These are phyloP conservation scores for Phytopythium sindhum DNA, from an alignment of 352 stramenopile species.

Conservation along the genomic window DNA sequence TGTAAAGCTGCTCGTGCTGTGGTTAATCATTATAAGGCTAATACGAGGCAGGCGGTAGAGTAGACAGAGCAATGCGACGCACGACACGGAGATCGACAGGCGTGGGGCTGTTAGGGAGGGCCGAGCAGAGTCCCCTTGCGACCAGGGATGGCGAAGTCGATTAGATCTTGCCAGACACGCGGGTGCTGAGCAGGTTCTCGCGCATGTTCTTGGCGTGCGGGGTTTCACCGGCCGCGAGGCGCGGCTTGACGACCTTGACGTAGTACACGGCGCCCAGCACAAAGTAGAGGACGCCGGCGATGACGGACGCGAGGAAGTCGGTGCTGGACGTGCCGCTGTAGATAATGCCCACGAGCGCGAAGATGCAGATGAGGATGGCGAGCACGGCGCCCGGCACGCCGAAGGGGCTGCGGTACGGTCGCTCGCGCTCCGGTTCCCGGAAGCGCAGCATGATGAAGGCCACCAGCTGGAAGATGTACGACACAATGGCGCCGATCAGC, in stretches of 20 bases:
- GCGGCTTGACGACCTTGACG: conserved; percentile 33
- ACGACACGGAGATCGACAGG: not conserved
- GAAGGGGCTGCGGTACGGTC: conserved; percentile 52
- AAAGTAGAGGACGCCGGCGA: conserved; percentile 43
- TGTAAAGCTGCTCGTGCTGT: not conserved
- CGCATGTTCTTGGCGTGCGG: conserved; percentile 33
- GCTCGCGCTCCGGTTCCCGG: conserved; percentile 40
- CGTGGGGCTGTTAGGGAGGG: not conserved
- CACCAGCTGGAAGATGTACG: conserved; percentile 54
- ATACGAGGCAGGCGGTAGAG: not conserved
- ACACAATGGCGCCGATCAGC: conserved; percentile 56
- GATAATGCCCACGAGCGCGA: conserved; percentile 50
- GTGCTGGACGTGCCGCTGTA: conserved; percentile 45
- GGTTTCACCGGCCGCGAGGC: conserved; percentile 17
- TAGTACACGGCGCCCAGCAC: conserved; percentile 41
- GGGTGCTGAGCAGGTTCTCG: conserved; percentile 36
- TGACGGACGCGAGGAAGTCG: conserved; percentile 50
- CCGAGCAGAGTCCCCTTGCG: not conserved
- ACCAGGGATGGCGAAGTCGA: not conserved
- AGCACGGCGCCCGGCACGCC: conserved; percentile 40
- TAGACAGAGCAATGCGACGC: not conserved
- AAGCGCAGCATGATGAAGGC: conserved; percentile 57
- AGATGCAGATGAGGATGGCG: conserved; percentile 42
- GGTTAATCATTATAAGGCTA: conserved; percentile 2
- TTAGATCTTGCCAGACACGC: conserved; percentile 25